Base-by-base conservation (phyloP, 1,284 basidiomycete species). In the Porogramme epimiltina region DNA sequence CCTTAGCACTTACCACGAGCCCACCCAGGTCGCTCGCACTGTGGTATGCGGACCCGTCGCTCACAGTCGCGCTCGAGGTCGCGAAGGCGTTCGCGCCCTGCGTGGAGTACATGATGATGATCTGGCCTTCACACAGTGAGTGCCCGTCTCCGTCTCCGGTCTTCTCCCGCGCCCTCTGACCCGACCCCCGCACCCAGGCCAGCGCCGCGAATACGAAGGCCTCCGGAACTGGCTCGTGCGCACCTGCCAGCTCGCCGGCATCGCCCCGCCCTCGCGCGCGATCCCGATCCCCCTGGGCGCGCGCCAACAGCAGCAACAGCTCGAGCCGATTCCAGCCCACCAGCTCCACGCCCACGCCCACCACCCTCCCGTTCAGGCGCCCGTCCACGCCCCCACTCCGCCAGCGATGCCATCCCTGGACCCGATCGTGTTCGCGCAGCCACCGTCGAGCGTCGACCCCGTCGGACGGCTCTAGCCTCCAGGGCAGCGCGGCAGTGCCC, bases 101-200 rank as follows among this genome's bases (percentile, higher is more conserved):
- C 3, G 76, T 86, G 41, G 80, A 89, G 59, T 87, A 82, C 70
- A 74, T 89, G 47, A 79, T 79, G 49, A 72, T 76, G 11, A 65
- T 88, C 39, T 90, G 85, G 84, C 88, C 88, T 0, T 89, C 84
- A 62, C 58, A 69, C 45, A 80, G 85, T 87, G n/a, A n/a, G n/a
- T n/a, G n/a, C n/a, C n/a, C n/a, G n/a, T 60, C 57, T 78, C 65
- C 8, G 22, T 18, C 22, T 9, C 34, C 16, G 9, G 9, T 15
- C 26, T 39, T 3, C 33, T 22, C n/a, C 43, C 28, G 19, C 37
- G 18, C 15, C 2, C 8, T 16, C 23, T 9, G 26, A n/a, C 26
- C 22, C 22, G 9, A 23, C 19, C 37, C 26, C 20, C 26, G 13
- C 3, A 13, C 11, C 18, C 33, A 52, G 50, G 45, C 19, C 51